Percentiles rank a stretch among this genome's conserved stretches.
These are phyloP conservation scores for Phaeosphaeriaceae sp. DNA, from an alignment of 2,329 filamentous ascomycete genomes.

Conservation along the genomic window DNA sequence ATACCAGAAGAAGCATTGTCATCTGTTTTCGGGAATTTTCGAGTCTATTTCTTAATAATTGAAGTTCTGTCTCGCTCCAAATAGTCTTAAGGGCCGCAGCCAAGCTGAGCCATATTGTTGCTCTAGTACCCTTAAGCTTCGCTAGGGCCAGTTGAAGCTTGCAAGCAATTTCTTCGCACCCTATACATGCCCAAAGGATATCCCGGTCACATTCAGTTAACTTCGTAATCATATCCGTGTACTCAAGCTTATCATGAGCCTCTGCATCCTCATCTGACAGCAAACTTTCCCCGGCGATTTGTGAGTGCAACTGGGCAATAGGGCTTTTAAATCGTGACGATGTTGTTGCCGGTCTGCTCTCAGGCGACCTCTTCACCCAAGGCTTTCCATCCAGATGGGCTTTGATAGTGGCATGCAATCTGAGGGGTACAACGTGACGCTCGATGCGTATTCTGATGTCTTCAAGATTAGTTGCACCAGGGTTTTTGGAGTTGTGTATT, in stretches of 20 bases:
- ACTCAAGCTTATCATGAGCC: neutral
- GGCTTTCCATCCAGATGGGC: neutral
- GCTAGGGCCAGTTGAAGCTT: neutral
- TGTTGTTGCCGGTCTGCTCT: neutral
- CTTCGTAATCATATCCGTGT: neutral
- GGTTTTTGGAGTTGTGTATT: neutral
- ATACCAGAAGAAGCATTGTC: neutral
- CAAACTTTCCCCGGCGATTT: neutral
- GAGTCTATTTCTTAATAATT: neutral
- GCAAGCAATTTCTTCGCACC: neutral
- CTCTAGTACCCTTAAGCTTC: neutral
- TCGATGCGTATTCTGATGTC: neutral
- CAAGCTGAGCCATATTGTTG: neutral
- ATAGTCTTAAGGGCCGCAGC: neutral
- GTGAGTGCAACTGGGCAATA: neutral
- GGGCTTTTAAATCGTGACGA: neutral
- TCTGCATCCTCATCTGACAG: neutral
- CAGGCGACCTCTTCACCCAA: no score
- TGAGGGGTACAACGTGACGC: neutral
- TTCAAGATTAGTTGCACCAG: neutral
- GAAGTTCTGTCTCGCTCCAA: neutral
- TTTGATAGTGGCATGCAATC: neutral
- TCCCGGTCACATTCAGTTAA: neutral
- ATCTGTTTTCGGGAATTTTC: neutral
- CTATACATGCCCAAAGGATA: neutral